Evolutionary conservation across 441 rosid genomes (phyloP).

Genomic region (Manihot esculenta): DNA sequence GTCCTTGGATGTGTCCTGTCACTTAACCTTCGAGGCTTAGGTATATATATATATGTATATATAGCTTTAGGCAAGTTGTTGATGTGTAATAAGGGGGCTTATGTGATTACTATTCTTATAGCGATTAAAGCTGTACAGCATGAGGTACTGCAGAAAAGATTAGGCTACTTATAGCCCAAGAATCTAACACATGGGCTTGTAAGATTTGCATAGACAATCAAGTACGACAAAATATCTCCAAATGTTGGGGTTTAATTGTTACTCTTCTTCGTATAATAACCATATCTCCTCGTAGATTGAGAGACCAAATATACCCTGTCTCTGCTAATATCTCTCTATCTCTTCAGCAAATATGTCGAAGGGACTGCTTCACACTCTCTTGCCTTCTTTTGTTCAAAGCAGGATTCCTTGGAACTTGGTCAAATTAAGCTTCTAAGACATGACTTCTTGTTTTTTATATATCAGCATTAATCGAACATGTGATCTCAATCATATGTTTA

Average conservation of each 20-base stretch:
- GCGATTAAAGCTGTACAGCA: constrained; percentile 34
- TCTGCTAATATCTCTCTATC: not conserved
- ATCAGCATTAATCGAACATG: constrained; percentile 7
- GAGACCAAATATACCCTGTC: constrained; percentile 10
- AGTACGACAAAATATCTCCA: constrained; percentile 37
- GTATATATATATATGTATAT: constrained; percentile 14
- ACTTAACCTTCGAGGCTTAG: constrained; percentile 15
- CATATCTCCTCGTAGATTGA: not conserved
- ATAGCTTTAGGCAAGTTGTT: constrained; percentile 29
- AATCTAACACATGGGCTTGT: constrained; percentile 56
- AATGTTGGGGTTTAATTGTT: constrained; percentile 11
- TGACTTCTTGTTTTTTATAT: not conserved
- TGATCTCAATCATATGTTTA: constrained; percentile 3
- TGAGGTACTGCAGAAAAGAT: constrained; percentile 26
- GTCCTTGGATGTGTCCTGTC: constrained; percentile 12
- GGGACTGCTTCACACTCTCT: not conserved
- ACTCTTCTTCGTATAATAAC: constrained; percentile 11
- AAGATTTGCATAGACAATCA: constrained; percentile 37
- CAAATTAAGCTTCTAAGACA: constrained; percentile 22
- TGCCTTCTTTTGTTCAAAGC: constrained; percentile 7
- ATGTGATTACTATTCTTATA: constrained; percentile 39
- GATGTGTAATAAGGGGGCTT: constrained; percentile 2
- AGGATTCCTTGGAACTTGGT: constrained; percentile 19
- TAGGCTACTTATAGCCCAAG: constrained; percentile 40
- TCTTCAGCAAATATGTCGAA: not conserved